phyloP scores from a whole-genome alignment of 345 rosid species.

The Ceriops decandra region DNA sequence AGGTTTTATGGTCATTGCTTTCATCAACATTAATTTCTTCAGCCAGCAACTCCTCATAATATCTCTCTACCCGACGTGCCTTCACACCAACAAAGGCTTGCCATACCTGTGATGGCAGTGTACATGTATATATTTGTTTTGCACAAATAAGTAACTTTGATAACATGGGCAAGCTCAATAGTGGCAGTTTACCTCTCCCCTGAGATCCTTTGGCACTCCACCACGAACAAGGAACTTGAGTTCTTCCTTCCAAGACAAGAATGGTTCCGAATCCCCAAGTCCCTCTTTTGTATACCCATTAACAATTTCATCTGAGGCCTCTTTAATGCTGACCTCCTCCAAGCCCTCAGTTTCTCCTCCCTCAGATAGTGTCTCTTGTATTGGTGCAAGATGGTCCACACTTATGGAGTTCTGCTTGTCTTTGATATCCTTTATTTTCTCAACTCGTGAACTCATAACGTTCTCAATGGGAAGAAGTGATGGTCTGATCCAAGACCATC shows the following conservation, averaged over 20 bases:
- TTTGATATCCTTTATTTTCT: conserved; percentile 38
- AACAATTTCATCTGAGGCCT: conserved; percentile 23
- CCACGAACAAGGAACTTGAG: conserved; percentile 85
- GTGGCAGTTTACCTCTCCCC: conserved; percentile 70
- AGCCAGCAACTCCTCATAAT: conserved; percentile 72
- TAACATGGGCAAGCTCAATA: conserved; percentile 14
- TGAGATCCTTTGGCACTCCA: conserved; percentile 91
- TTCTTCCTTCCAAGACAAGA: conserved; percentile 70
- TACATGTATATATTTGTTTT: not conserved
- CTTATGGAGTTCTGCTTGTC: conserved; percentile 19
- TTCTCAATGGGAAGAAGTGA: conserved; percentile 58
- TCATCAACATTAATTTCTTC: conserved; percentile 48
- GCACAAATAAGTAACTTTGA: conserved; percentile 9
- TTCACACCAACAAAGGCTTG: conserved; percentile 96
- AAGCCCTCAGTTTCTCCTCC: conserved; percentile 38
- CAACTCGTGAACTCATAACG: conserved; percentile 68
- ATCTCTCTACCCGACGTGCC: conserved; percentile 66
- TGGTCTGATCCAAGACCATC: conserved; percentile 64
- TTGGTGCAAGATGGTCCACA: conserved; percentile 36
- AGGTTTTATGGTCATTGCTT: conserved; percentile 30
- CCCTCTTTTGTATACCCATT: conserved; percentile 25
- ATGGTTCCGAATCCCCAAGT: conserved; percentile 31
- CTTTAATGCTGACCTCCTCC: conserved; percentile 34
- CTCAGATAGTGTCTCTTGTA: conserved; percentile 29
- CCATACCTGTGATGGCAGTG: conserved; percentile 65